These are phyloP conservation scores for Penicillium roqueforti DNA, from an alignment of 495 filamentous ascomycete species.

Conservation along the genomic window DNA sequence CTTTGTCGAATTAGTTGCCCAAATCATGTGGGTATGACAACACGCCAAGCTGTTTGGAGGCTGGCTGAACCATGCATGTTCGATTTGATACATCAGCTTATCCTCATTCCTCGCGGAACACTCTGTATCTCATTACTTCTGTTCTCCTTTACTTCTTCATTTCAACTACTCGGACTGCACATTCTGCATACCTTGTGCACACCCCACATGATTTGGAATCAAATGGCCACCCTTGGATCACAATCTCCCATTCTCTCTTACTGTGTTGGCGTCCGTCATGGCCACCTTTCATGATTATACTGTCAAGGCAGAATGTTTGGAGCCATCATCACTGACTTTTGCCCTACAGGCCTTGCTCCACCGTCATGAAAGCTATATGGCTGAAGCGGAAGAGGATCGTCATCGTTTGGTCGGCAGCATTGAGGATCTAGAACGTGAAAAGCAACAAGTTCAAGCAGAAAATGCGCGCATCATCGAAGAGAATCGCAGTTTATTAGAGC, in stretches of 20 bases:
- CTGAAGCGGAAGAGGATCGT: conserved; percentile 81
- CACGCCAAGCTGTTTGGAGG: neutral
- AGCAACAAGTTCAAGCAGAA: conserved; percentile 62
- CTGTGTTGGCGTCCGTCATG: conserved; percentile 41
- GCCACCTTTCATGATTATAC: conserved; percentile 21
- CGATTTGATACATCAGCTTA: conserved; percentile 25
- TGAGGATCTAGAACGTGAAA: conserved; percentile 72
- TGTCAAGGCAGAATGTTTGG: conserved; percentile 16
- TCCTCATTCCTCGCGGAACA: conserved; percentile 16
- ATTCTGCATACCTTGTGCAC: neutral
- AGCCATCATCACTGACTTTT: conserved; percentile 60
- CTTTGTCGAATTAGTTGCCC: conserved; percentile 6
- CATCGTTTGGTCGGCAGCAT: conserved; percentile 63
- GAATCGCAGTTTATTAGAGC: conserved; percentile 70
- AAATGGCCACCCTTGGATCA: conserved; percentile 15
- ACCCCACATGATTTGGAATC: neutral
- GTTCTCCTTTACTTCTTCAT: conserved; percentile 5
- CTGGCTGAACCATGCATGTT: conserved; percentile 21
- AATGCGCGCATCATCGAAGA: conserved; percentile 75
- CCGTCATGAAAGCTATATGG: conserved; percentile 90
- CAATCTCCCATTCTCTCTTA: conserved; percentile 29
- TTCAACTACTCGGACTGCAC: neutral
- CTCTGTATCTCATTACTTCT: conserved; percentile 3
- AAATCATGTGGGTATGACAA: neutral
- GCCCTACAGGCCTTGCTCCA: conserved; percentile 80